Percentiles rank a stretch among this genome's conserved stretches.
phyloP scores from a whole-genome alignment of 2,329 filamentous ascomycete species.

The Apiospora aurea region DNA sequence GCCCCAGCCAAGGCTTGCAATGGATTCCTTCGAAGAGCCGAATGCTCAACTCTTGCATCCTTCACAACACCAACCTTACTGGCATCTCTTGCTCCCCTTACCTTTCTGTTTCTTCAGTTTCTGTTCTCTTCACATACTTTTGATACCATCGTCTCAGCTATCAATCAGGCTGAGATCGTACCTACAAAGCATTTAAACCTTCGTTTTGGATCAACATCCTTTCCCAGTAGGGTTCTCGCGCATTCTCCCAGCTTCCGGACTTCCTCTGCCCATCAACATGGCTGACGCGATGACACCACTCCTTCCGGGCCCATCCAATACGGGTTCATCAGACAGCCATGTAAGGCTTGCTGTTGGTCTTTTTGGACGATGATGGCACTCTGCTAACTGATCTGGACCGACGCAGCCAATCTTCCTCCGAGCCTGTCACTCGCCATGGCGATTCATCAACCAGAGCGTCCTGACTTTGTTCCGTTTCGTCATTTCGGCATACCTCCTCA shows the following conservation, averaged over 20 bases:
- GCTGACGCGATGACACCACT: constrained; percentile 39
- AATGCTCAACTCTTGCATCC: background rate
- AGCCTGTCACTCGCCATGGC: constrained; percentile 60
- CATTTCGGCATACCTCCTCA: constrained; percentile 52
- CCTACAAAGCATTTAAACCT: constrained; percentile 10
- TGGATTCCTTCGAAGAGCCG: background rate
- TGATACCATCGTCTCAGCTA: background rate
- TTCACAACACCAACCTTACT: background rate
- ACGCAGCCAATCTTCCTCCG: constrained; percentile 58
- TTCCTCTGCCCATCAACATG: constrained; percentile 31
- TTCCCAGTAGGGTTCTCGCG: constrained; percentile 7
- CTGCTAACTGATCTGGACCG: background rate
- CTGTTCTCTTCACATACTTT: background rate
- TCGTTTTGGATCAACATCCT: constrained; percentile 20
- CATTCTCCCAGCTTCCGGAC: background rate
- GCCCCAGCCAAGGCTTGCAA: background rate
- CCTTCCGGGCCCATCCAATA: constrained; percentile 32
- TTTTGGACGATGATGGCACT: too few relatives aligned
- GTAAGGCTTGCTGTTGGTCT: constrained; percentile 33
- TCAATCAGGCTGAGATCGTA: background rate
- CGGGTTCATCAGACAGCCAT: constrained; percentile 40
- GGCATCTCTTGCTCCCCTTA: background rate
- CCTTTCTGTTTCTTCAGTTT: background rate
- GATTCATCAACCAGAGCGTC: constrained; percentile 52
- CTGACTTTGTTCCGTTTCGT: constrained; percentile 53